A percentile compares a stretch with the other conserved stretches of the same genome.
These are phyloP conservation scores for Solanum bulbocastanum DNA, from an alignment of 257 asterid genomes.

Conservation along the genomic window DNA sequence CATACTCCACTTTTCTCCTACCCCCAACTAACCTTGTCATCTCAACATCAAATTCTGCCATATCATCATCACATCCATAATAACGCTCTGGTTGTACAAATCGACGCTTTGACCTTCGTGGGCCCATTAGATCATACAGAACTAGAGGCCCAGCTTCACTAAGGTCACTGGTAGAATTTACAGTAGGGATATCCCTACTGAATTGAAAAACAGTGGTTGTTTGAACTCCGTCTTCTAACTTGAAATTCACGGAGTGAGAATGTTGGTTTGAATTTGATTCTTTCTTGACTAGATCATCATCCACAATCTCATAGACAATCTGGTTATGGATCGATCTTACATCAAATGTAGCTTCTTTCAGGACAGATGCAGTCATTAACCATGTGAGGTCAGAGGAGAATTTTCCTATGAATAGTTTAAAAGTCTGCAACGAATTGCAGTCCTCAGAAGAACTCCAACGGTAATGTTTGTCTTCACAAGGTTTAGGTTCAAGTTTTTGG, in stretches of 20 bases:
- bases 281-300: conserved; percentile 11
- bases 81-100: conserved; percentile 68
- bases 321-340: conserved; percentile 49
- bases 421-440: conserved; percentile 47
- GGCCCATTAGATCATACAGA: conserved; percentile 27
- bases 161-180: conserved; percentile 3
- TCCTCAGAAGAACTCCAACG: conserved; percentile 85
- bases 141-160: conserved; percentile 24
- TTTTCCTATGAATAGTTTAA: conserved; percentile 39
- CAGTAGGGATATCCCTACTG: conserved; percentile 17
- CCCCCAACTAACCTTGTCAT: conserved; percentile 59
- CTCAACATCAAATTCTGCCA: conserved; percentile 58
- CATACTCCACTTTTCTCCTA: conserved; percentile 28
- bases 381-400: conserved; percentile 67
- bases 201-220: conserved; percentile 30
- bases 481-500: conserved; percentile 58
- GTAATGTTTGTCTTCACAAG: conserved; percentile 45
- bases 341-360: conserved; percentile 46
- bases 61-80: conserved; percentile 47
- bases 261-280: conserved; percentile 4
- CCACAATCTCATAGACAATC: conserved; percentile 55
- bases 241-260: conserved; percentile 45
- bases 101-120: conserved; percentile 79
- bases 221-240: conserved; percentile 39
- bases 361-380: conserved; percentile 57